These are phyloP conservation scores for Hura crepitans DNA, from an alignment of 441 rosid genomes.

Conservation along the genomic window DNA sequence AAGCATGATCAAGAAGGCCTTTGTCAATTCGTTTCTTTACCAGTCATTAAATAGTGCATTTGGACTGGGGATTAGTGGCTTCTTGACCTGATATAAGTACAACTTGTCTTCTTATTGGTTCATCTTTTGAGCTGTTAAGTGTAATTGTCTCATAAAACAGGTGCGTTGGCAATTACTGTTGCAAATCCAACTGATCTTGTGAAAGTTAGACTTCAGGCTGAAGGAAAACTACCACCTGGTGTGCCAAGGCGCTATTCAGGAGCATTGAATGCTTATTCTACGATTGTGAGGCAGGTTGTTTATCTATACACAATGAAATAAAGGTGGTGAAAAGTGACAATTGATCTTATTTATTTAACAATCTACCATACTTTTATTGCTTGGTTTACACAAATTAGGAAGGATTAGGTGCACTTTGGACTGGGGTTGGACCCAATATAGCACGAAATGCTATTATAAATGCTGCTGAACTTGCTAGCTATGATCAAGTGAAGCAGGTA, in stretches of 20 bases:
- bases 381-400: constrained; percentile 47
- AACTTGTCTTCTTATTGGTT: not conserved
- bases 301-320: constrained; percentile 22
- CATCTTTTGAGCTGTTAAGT: constrained; percentile 9
- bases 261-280: constrained; percentile 85
- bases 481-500: constrained; percentile 97
- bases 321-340: not conserved
- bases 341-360: constrained; percentile 6
- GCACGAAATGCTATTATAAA: constrained; percentile 94
- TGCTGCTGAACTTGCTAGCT: constrained; percentile 98
- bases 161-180: constrained; percentile 74
- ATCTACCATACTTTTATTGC: constrained; percentile 4
- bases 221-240: constrained; percentile 89
- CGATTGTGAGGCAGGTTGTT: constrained; percentile 77
- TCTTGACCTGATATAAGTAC: not conserved
- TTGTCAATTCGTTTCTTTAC: not conserved
- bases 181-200: constrained; percentile 99
- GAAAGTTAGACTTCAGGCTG: constrained; percentile 97
- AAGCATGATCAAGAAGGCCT: not conserved
- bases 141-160: constrained; percentile 39
- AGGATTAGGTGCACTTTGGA: constrained; percentile 94
- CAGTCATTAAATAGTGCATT: not conserved
- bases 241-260: constrained; percentile 96
- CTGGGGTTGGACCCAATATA: constrained; percentile 89
- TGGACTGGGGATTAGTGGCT: not conserved